Evolutionary conservation across 2,329 filamentous ascomycete genomes (phyloP).

Genomic region (Penicillium concentricum): DNA sequence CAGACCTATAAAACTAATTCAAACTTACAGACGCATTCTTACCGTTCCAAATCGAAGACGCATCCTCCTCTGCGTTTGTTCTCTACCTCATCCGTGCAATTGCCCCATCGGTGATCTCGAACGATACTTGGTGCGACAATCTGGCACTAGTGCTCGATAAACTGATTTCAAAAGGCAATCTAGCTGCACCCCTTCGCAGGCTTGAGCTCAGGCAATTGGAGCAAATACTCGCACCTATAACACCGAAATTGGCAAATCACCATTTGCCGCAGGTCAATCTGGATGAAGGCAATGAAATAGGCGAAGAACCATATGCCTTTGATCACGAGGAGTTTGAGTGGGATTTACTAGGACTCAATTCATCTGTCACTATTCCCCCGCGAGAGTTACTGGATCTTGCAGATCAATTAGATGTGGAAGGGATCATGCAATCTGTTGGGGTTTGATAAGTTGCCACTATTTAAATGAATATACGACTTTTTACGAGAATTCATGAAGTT

Average conservation of each 20-base stretch:
- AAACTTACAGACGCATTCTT: constrained; percentile 35
- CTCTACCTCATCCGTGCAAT: constrained; percentile 35
- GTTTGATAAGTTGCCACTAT: background rate
- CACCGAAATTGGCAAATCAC: constrained; percentile 21
- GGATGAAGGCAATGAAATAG: constrained; percentile 3
- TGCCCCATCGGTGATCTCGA: constrained; percentile 37
- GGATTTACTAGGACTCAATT: constrained; percentile 24
- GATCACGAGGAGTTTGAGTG: constrained; percentile 27
- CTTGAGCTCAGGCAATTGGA: constrained; percentile 42
- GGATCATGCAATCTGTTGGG: constrained; percentile 23
- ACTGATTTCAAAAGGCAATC: constrained; percentile 39
- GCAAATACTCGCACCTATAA: constrained; percentile 37
- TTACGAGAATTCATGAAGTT: background rate
- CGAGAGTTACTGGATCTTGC: constrained; percentile 26
- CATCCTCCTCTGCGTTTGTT: constrained; percentile 44
- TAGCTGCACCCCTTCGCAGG: constrained; percentile 40
- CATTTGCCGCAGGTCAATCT: constrained; percentile 1
- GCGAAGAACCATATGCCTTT: constrained; percentile 13
- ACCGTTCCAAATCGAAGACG: constrained; percentile 45
- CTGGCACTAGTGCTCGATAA: constrained; percentile 39
- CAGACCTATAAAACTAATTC: background rate
- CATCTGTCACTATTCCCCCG: constrained; percentile 26
- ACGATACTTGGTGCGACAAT: constrained; percentile 39
- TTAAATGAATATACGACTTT: too few species aligned
- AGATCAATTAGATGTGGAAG: constrained; percentile 25